These are phyloP conservation scores for Botryotinia globosa DNA, from an alignment of 2,329 filamentous ascomycete species.

Conservation along the genomic window DNA sequence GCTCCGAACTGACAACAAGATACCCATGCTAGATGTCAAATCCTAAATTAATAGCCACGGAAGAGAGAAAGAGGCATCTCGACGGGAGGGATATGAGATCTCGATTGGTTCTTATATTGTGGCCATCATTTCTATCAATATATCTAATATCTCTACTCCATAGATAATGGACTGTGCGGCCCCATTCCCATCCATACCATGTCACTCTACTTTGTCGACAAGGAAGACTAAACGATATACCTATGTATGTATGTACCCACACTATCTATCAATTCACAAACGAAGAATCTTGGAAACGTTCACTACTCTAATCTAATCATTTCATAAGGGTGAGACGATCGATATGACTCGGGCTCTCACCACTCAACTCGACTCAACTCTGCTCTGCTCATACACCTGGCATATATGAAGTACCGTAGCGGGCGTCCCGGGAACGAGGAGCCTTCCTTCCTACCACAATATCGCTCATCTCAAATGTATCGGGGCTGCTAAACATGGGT, in stretches of 20 bases:
- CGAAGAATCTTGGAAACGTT: conserved; percentile 17
- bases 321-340: conserved; percentile 15
- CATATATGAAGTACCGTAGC: background rate
- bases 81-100: background rate
- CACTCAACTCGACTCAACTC: background rate
- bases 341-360: conserved; percentile 10
- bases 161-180: conserved; percentile 14
- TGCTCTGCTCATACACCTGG: background rate
- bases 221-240: conserved; percentile 16
- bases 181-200: no score
- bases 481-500: conserved; percentile 16
- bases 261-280: conserved; percentile 20
- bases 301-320: background rate
- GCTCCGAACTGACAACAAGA: background rate
- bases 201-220: background rate
- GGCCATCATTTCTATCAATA: conserved; percentile 9
- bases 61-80: background rate
- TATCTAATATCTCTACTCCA: background rate
- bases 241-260: conserved; percentile 20
- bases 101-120: background rate
- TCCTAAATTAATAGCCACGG: background rate
- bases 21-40: background rate
- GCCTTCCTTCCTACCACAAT: background rate
- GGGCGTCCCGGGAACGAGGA: background rate
- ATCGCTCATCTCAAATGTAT: conserved; percentile 17